Evolutionary conservation across 1,284 basidiomycete genomes (phyloP), one percentile per base, ranked within the genome.

Genomic region (Rhodofomes roseus): DNA sequence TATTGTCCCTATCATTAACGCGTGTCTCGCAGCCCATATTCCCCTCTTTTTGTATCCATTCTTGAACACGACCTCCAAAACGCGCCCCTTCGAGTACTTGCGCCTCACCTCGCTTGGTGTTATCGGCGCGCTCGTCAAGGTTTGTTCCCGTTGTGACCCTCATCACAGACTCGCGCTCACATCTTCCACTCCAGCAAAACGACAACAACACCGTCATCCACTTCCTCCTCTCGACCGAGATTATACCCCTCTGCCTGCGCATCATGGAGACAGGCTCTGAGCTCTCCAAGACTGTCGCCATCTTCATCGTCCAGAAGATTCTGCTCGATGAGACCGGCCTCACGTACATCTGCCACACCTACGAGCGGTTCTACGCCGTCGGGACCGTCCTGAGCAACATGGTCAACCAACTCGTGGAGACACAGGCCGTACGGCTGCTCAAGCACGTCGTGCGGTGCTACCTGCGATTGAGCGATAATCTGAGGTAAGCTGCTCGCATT

Each of bases 181-280:
- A 37, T 57, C 65, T 34, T 25, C 27, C 29, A 27, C 39, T 7
- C 27, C 68, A 93, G 90, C 95, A 98, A 92, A 98, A 98, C 74
- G 97, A 99, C 78, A 99, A 99, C 77, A 95, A 91, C 69, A 92
- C 96, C 61, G 96, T 99, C 66, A 99, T 99, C 75, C 97, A 98
- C 76, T 99, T 99, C 79, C 83, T 99, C 53, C 85, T 99, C 41
- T 98, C 96, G 11, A 99, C 97, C 55, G 97, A 99, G 79, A 99
- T 99, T 74, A 99, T 99, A 71, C 97, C 97, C 25, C 89, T 99
- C 60, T 99, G 97, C 73, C 85, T 99, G 55, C 90, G 97, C 56
- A 99, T 99, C 76, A 99, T 99, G 97, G 97, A 99, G 77, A 99
- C 97, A 0, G 97, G 97, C 51, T 97, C 95, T 6, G 97, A 99